Percentiles rank a stretch among this genome's conserved stretches.
phyloP scores from a whole-genome alignment of 1,284 basidiomycete genomes.

The Lignosus rhinocerotis region DNA sequence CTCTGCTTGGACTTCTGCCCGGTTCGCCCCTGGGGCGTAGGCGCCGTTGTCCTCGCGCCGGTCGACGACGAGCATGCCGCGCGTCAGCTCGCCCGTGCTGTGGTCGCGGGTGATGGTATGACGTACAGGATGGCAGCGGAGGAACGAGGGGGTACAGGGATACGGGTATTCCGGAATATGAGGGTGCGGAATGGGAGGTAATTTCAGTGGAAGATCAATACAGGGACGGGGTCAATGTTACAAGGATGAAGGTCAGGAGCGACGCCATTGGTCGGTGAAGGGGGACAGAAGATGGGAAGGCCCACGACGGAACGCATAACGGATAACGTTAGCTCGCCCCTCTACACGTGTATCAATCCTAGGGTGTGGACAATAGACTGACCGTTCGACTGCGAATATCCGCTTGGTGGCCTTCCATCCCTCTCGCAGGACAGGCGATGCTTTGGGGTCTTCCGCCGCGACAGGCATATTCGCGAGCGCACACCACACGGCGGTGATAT shows the following conservation, averaged over 20 bases:
- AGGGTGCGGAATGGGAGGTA: neutral
- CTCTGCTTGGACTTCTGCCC: constrained; percentile 58
- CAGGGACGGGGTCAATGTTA: neutral
- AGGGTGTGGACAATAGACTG: constrained; percentile 10
- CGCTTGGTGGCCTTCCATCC: constrained; percentile 59
- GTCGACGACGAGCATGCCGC: constrained; percentile 78
- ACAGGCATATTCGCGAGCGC: constrained; percentile 67
- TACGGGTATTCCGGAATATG: neutral
- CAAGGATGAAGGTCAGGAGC: neutral
- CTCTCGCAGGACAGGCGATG: constrained; percentile 34
- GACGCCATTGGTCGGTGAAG: neutral
- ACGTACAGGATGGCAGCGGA: neutral
- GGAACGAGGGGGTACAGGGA: neutral
- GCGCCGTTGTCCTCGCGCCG: constrained; percentile 58
- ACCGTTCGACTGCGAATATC: constrained; percentile 72
- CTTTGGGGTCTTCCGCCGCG: neutral
- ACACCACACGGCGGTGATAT: constrained; percentile 82
- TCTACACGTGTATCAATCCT: neutral
- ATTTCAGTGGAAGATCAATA: neutral
- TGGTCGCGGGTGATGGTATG: neutral
- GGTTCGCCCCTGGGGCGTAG: constrained; percentile 63
- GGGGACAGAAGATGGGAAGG: neutral
- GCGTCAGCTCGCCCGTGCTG: constrained; percentile 56
- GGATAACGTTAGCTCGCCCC: neutral
- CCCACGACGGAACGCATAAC: neutral